Evolutionary conservation across 164 flowering plant genomes (phyloP).

Genomic region (Malania oleifera): DNA sequence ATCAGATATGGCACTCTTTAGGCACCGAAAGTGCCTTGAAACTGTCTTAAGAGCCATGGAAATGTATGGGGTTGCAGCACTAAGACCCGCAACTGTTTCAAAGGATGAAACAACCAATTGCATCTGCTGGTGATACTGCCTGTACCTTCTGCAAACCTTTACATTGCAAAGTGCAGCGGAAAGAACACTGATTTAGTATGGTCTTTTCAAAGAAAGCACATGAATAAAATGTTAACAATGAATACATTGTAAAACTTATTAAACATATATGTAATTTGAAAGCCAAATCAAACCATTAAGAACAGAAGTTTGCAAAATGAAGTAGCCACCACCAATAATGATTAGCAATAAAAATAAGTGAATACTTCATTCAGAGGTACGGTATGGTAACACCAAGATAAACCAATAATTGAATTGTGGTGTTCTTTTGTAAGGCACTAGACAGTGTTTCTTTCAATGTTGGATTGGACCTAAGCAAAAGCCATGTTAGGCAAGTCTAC

Average conservation of each 20-base stretch:
- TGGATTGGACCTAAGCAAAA: not conserved
- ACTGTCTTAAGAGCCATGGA: slow-evolving; percentile 58
- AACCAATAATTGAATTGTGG: no score
- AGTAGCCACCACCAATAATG: no score
- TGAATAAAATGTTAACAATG: not conserved
- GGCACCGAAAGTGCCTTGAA: slow-evolving; percentile 51
- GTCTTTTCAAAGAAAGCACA: not conserved
- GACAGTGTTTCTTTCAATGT: not conserved
- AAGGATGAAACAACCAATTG: slow-evolving; percentile 82
- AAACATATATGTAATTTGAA: not conserved
- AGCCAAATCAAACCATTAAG: not conserved
- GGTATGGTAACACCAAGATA: no score
- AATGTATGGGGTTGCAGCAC: slow-evolving; percentile 69
- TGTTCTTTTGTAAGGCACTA: no score
- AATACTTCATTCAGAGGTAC: no score
- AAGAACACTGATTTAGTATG: not conserved
- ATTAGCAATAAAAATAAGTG: no score
- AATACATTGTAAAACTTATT: not conserved
- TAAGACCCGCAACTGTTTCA: slow-evolving; percentile 75
- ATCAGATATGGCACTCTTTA: slow-evolving; percentile 57
- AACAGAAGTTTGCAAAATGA: no score
- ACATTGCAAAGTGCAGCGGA: not conserved
- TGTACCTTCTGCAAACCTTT: slow-evolving; percentile 74
- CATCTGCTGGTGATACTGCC: slow-evolving; percentile 79
- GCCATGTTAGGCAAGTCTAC: slow-evolving; percentile 5